Percentiles rank a stretch among this genome's conserved stretches.
Conservation (phyloP, 192 early-diverging fungal genomes). For the Backusella tarrabulga region DNA sequence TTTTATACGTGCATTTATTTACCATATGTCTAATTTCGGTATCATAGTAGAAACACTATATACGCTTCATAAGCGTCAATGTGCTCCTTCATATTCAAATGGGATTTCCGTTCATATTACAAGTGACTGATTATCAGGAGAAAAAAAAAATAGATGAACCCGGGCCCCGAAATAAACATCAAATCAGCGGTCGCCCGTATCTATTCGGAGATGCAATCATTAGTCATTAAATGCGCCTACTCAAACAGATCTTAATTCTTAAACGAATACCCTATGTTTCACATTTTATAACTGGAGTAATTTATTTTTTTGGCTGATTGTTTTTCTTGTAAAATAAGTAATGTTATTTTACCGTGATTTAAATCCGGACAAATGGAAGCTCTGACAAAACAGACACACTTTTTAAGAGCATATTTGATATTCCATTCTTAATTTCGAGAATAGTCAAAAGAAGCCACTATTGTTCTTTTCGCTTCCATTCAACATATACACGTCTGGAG, state of each 20-base stretch:
- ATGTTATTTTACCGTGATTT: background rate
- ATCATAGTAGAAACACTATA: background rate
- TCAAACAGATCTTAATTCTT: constrained; percentile 1
- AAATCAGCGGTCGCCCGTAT: background rate
- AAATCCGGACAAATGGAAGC: background rate
- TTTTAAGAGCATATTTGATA: background rate
- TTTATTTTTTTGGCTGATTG: background rate
- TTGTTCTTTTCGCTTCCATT: background rate
- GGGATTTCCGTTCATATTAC: background rate
- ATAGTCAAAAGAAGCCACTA: background rate
- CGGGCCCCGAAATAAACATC: background rate
- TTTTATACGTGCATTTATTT: background rate
- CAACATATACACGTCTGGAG: background rate
- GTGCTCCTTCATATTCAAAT: background rate
- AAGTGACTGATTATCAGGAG: background rate
- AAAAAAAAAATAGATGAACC: background rate
- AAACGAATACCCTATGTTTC: constrained; percentile 7
- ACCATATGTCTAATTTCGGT: background rate
- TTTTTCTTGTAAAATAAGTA: background rate
- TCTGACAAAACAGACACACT: background rate
- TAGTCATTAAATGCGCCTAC: background rate
- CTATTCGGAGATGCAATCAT: constrained; percentile 1
- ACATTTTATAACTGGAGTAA: background rate
- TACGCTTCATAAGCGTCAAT: constrained; percentile 3
- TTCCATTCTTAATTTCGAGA: background rate